Evolutionary conservation across 2,329 filamentous ascomycete genomes (phyloP).

Genomic region (Xylariaceae sp.): DNA sequence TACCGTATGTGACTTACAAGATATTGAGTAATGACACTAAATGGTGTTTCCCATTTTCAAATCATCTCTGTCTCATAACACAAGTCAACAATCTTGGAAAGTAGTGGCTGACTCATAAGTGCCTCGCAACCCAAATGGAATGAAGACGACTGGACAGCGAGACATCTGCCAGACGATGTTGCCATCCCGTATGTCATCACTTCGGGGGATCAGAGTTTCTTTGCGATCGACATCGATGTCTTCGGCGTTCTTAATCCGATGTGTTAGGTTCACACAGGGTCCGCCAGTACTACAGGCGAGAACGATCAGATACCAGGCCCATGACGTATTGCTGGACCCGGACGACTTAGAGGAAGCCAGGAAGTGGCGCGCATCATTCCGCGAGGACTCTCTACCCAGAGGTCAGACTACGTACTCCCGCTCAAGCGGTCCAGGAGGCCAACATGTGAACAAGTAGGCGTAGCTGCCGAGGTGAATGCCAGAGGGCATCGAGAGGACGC

Average conservation of each 20-base stretch:
- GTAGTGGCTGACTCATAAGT: no score
- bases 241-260: neutral
- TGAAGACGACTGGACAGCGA: no score
- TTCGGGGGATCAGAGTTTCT: neutral
- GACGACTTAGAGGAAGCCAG: conserved; percentile 49
- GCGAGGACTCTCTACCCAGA: conserved; percentile 41
- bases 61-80: no score
- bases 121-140: no score
- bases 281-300: conserved; percentile 12
- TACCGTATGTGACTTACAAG: no score
- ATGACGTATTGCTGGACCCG: conserved; percentile 46
- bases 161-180: no score
- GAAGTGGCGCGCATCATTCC: conserved; percentile 47
- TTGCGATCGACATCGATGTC: conserved; percentile 7
- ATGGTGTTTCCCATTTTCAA: no score
- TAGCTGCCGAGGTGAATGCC: neutral
- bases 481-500: neutral
- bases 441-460: conserved; percentile 59
- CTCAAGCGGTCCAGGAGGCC: conserved; percentile 59
- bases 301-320: conserved; percentile 37
- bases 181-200: no score
- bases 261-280: neutral
- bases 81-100: no score
- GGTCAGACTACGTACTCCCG: conserved; percentile 52
- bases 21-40: no score